Conservation (phyloP, 2,329 filamentous ascomycete genomes). For the Orbilia javanica region DNA sequence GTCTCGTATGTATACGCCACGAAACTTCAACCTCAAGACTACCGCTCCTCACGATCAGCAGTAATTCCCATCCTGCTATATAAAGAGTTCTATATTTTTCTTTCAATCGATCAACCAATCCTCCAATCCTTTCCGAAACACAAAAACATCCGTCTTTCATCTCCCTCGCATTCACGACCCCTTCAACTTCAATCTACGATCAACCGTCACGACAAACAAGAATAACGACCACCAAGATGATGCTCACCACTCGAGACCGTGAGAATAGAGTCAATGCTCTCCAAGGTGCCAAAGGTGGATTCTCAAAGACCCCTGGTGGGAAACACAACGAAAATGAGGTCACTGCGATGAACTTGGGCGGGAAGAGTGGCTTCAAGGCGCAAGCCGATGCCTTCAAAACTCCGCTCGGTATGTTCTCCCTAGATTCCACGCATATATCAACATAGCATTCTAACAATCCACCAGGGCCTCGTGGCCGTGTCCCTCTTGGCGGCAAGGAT, state of each 20-base stretch:
- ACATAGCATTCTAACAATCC: background rate
- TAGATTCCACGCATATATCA: slow-evolving; percentile 13
- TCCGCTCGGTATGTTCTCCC: slow-evolving; percentile 75
- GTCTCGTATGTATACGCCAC: slow-evolving; percentile 4
- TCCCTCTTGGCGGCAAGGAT: slow-evolving; percentile 91
- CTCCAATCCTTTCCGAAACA: slow-evolving; percentile 1
- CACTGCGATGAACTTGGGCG: slow-evolving; percentile 71
- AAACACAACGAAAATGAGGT: slow-evolving; percentile 87
- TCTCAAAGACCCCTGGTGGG: slow-evolving; percentile 78
- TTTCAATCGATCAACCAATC: background rate
- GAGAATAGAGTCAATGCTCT: slow-evolving; percentile 77
- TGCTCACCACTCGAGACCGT: slow-evolving; percentile 81
- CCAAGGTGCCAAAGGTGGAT: slow-evolving; percentile 65
- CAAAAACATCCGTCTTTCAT: background rate
- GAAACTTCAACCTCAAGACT: background rate
- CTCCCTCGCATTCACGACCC: background rate
- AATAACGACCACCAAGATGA: slow-evolving; percentile 70
- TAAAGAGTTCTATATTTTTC: background rate
- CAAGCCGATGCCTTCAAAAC: slow-evolving; percentile 79
- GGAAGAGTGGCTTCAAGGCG: slow-evolving; percentile 67
- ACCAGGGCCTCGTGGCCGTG: slow-evolving; percentile 76
- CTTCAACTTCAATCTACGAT: slow-evolving; percentile 5
- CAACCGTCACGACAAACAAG: slow-evolving; percentile 25
- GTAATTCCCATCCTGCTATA: background rate
- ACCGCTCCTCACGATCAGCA: background rate